A percentile compares a stretch with the other conserved stretches of the same genome.
Evolutionary conservation across 2,329 filamentous ascomycete genomes (phyloP).

Genomic region (Didymella exigua): DNA sequence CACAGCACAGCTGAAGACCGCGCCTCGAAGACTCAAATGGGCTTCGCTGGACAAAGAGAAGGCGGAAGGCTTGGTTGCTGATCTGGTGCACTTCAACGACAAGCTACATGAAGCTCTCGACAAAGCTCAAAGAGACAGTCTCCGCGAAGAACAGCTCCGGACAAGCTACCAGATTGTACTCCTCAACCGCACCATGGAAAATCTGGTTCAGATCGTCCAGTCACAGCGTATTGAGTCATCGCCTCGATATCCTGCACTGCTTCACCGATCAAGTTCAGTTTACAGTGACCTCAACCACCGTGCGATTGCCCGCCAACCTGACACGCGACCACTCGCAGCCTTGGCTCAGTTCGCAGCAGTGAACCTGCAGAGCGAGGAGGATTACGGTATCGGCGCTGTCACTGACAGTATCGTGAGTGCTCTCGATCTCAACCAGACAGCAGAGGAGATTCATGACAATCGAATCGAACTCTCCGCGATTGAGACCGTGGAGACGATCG

Average conservation of each 20-base stretch:
- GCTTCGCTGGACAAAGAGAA: constrained; percentile 37
- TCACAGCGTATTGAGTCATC: constrained; percentile 21
- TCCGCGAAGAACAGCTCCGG: constrained; percentile 38
- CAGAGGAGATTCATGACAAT: no score
- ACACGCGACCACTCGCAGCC: no score
- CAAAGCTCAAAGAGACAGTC: constrained; percentile 34
- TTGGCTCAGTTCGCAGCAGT: no score
- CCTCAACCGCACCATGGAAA: constrained; percentile 43
- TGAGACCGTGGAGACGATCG: no score
- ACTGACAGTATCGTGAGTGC: no score
- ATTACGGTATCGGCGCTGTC: no score
- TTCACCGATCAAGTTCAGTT: not conserved
- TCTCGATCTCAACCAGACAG: no score
- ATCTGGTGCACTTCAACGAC: constrained; percentile 44
- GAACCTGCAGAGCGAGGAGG: no score
- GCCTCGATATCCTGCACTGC: no score
- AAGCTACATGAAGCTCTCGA: constrained; percentile 46
- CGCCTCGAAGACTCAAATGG: constrained; percentile 25
- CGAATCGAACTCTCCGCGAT: no score
- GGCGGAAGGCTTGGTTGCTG: constrained; percentile 40
- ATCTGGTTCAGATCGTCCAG: constrained; percentile 44
- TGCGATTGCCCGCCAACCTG: no score
- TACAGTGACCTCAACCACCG: not conserved
- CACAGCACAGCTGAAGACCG: not conserved
- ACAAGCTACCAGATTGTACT: constrained; percentile 48